Evolutionary conservation across 169 alveolate species (phyloP), one percentile per base, ranked within the genome.

Genomic region (Cyclospora cayetanensis): DNA sequence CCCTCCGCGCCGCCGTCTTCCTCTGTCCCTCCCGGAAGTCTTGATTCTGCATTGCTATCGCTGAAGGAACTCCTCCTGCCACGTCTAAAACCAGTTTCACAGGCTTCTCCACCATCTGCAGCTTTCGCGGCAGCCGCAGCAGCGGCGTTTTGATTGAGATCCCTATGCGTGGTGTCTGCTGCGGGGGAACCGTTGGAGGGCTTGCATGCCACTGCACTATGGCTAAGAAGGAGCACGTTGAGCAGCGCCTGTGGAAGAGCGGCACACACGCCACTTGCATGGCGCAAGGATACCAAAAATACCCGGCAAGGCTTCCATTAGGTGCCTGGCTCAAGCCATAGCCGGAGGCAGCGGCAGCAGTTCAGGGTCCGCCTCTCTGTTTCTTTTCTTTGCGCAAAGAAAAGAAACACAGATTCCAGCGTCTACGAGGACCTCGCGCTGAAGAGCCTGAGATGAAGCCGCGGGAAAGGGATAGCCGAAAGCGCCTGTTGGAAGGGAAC

Each of bases 181-280:
- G 79, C 68, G 18, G 9, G 66, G 4, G 79, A 65, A n/a, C 65
- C 85, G 53, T 20, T 31, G 50, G 70, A 15, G 46, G 55, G 91
- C 37, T 39, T 50, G 68, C 72, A 39, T 37, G 93, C 72, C 34
- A 76, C 84, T 12, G 70, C 88, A 0, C 43, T 25, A 84, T 76
- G 39, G 72, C 93, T 63, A 34, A 76, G 72, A 27, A 90, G 93
- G 39, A 90, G 63, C 20, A 90, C 83, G 41, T 90, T 90, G 50
- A 90, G 84, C 25, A 90, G 90, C 12, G 93, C 87, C 84, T 90
- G 93, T 22, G 42, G 85, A 39, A 31, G 20, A 46, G 60, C 60
- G 20, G 60, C 60, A 46, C 3, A 22, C 34, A 63, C 25, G 76
- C 18, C 76, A 9, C 42, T 39, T 63, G 37, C 37, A 3, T 11